These are phyloP conservation scores for Volvox reticuliferus DNA, from an alignment of 139 green algal genomes.

Conservation along the genomic window DNA sequence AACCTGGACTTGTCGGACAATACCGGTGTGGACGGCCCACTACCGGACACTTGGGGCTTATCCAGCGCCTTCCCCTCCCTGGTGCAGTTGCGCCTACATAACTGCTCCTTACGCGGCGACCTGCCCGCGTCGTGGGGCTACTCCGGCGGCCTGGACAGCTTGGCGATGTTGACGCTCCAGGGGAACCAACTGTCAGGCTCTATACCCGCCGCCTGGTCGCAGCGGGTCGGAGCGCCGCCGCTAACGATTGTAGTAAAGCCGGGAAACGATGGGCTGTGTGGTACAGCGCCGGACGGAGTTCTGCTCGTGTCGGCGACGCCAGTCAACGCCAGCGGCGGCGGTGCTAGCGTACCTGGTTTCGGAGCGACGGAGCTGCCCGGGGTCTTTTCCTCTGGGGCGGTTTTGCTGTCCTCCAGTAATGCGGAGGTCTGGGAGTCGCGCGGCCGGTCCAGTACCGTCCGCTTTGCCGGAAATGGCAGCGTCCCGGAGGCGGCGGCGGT, in stretches of 20 bases:
- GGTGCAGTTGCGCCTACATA: conserved; percentile 2
- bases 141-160: neutral
- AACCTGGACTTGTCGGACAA: conserved; percentile 47
- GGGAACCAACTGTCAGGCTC: conserved; percentile 33
- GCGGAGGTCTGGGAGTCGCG: neutral
- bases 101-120: conserved; percentile 14
- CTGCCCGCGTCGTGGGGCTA: conserved; percentile 17
- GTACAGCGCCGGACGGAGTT: conserved; percentile 1
- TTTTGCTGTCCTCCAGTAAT: neutral
- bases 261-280: conserved; percentile 43
- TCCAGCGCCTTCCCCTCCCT: conserved; percentile 35
- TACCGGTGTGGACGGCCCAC: neutral
- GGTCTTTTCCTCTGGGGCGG: neutral
- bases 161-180: conserved; percentile 16
- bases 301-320: neutral
- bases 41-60: conserved; percentile 20
- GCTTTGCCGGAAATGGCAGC: neutral
- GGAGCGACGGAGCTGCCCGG: conserved; percentile 1
- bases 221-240: neutral
- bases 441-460: neutral
- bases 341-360: neutral
- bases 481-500: neutral
- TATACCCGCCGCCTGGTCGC: conserved; percentile 26
- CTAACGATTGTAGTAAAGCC: conserved; percentile 33
- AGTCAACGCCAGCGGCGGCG: neutral